Base-by-base conservation (phyloP, 2,329 filamentous ascomycete genomes). In the Xylariaceae sp. region DNA sequence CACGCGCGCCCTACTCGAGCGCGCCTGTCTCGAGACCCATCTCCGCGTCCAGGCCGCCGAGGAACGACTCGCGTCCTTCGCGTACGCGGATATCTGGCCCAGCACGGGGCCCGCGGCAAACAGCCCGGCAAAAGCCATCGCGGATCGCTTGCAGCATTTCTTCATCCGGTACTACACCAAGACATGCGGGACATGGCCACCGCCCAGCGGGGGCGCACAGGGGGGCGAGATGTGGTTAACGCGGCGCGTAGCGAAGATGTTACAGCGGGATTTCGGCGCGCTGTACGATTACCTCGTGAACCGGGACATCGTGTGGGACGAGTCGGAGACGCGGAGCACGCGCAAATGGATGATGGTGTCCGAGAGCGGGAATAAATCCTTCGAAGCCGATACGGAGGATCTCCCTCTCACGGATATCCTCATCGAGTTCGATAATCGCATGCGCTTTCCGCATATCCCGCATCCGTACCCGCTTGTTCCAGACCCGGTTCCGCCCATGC, bases 271-370 rank as follows among this genome's bases (percentile, higher is more conserved):
- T 64, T 89, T 90, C 66, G 83, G 84, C 2, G 82, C 84, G 0
- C 74, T 90, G 1, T 90, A 90, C 66, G 86, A 89, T 67, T 88
- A 88, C 62, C 75, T 89, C 1, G 86, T 90, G 13, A 82, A 89
- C 70, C 80, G 85, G 4, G 83, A 88, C 51, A 80, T 88, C 3
- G 70, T 81, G 0, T 90, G 87, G 85, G 85, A 87, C 57, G 80
- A 80, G 17, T 81, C 80, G 0, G 85, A 88, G 67, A 82, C 82
- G 52, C 76, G 83, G 0, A 80, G 81, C 2, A 80, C 81, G 15
- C 80, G 84, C 47, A 88, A 87, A 68, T 88, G 85, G 83, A 81
- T 84, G 72, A 85, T 88, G 76, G 77, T 79, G 15, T 79, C 78
- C 44, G 73, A 76, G 60, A 74, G 72, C 48, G 76, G 74, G 7